Evolutionary conservation across 2,329 filamentous ascomycete genomes (phyloP), one percentile per base, ranked within the genome.

Genomic region (Byssothecium circinans): DNA sequence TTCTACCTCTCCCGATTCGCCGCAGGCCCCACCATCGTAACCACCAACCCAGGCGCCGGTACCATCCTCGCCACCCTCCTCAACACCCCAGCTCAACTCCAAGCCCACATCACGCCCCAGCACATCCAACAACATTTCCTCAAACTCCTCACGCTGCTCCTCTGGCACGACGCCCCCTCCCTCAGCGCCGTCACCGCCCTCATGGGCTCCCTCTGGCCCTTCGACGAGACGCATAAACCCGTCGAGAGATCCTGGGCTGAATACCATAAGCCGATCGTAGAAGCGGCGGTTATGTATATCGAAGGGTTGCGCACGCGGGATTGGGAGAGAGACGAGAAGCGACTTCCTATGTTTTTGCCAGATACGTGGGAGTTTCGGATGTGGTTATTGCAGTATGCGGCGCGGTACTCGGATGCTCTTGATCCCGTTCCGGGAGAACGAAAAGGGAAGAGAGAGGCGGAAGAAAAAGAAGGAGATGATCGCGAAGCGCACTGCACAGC

Each of bases 341-440:
- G 61, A 0, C 33, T 29, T 0, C 62, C 64, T 25, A 10, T 8
- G 18, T 22, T 19, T 22, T 27, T 68, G 1, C 64, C 63, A 1
- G 57, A 64, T 19, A 61, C 60, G 0, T 68, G 64, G 38, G 4
- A 15, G 1, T 51, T 62, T 36, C 55, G 54, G 1, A 56, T 72
- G 6, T 54, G 56, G 44, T 49, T 71, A 2, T 49, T 70, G 4
- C 47, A 59, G 6, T 65, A 58, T 27, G 58, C 64, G 2, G 40
- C 36, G 14, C 50, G 48, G 15, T 12, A 32, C 1, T 36, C 14
- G 6, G 8, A 49, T 18, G 34, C 49, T 12, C 19, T 20, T 0
- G 29, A 43, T 8, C 7, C 20, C n/a, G 8, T 5, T 30, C 3
- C 22, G 12, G 2, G 29, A 6, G 8, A 4, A 36, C 34, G 23